Evolutionary conservation across 306 rosid species (phyloP), one percentile per base, ranked within the genome.

Genomic region (Casuarina glauca): DNA sequence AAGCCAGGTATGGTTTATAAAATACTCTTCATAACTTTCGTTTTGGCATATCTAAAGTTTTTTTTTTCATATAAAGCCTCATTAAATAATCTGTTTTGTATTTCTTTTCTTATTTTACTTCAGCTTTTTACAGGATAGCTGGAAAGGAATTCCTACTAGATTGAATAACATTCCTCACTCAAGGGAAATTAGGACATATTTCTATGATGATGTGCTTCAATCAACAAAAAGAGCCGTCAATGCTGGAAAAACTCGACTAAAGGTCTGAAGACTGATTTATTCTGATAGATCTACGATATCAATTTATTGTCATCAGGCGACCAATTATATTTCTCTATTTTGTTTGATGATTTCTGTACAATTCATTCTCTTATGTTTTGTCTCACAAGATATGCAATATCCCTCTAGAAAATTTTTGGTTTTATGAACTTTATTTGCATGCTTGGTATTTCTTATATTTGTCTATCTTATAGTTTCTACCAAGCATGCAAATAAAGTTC

Each of bases 111-210:
- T 73, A 78, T 78, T 80, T 79, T 90, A 43, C 80, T 81, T 66
- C 81, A 71, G 87, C 89, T 70, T 86, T 79, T 82, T 79, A 70
- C 88, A 95, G 98, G 97, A 90, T 82, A 81, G 73, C 54, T 95
- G 98, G 98, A 95, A 92, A 87, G 97, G 98, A 54, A 86, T 95
- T 80, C 98, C 97, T 76, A 95, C 98, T 73, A 92, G 86, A 82
- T 82, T 95, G 84, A 92, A 90, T 85, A 95, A 95, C 83, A 91
- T 92, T 84, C 97, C 97, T 45, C 98, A 95, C 80, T 95, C 98
- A 12, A 87, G 93, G 85, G 98, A 92, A 76, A 92, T 92, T 74
- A 86, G 98, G 78, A 82, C 88, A 81, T 95, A 95, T 82, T 95
- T 95, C 84, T 95, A 95, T 42, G 81, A 83, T 45, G 98, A 95